phyloP scores from a whole-genome alignment of 2,329 filamentous ascomycete species.

The Penicillium griseofulvum region DNA sequence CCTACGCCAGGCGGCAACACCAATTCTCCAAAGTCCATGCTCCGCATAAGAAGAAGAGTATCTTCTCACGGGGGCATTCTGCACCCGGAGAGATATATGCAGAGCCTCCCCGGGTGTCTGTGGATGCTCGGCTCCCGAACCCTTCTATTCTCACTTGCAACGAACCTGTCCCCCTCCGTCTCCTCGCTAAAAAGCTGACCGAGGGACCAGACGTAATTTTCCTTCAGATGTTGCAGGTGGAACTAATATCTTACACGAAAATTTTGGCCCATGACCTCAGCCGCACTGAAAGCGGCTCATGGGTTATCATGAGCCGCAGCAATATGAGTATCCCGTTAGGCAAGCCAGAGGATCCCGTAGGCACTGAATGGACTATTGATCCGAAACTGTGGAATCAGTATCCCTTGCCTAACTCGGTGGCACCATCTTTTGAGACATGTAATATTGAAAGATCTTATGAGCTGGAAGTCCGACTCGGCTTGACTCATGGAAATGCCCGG shows the following conservation, averaged over 20 bases:
- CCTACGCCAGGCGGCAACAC: slow-evolving; percentile 74
- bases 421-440: slow-evolving; percentile 83
- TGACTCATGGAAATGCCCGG: slow-evolving; percentile 67
- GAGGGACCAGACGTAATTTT: slow-evolving; percentile 68
- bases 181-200: slow-evolving; percentile 75
- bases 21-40: slow-evolving; percentile 50
- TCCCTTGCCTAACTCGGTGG: slow-evolving; percentile 77
- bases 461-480: slow-evolving; percentile 74
- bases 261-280: slow-evolving; percentile 74
- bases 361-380: slow-evolving; percentile 68
- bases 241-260: slow-evolving; percentile 74
- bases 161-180: slow-evolving; percentile 73
- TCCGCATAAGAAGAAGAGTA: slow-evolving; percentile 53
- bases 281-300: slow-evolving; percentile 68
- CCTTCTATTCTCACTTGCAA: slow-evolving; percentile 89
- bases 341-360: slow-evolving; percentile 55
- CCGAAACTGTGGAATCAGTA: slow-evolving; percentile 68
- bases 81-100: slow-evolving; percentile 30
- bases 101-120: slow-evolving; percentile 59
- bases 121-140: slow-evolving; percentile 83
- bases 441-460: slow-evolving; percentile 82
- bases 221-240: slow-evolving; percentile 75
- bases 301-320: slow-evolving; percentile 69
- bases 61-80: slow-evolving; percentile 54
- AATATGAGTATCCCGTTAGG: slow-evolving; percentile 71